These are phyloP conservation scores for Tubosaeta sp. DNA, from an alignment of 768 basidiomycete species.

Conservation along the genomic window DNA sequence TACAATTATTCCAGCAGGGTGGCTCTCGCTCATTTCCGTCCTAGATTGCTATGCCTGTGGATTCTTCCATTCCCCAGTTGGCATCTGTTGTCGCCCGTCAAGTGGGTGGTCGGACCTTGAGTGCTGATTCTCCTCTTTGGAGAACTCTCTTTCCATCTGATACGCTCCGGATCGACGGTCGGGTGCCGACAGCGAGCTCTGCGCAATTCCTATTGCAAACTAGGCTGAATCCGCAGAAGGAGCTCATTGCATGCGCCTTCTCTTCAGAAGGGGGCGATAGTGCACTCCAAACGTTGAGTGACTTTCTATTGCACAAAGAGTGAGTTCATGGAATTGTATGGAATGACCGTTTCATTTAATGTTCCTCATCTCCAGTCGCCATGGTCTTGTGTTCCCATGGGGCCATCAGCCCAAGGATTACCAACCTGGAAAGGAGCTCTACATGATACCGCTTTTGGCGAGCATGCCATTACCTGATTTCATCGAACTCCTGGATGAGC, in stretches of 20 bases:
- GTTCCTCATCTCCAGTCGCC: conserved; percentile 50
- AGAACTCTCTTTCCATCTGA: conserved; percentile 68
- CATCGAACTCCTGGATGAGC: conserved; percentile 75
- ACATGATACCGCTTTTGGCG: conserved; percentile 73
- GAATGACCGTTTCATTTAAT: conserved; percentile 10
- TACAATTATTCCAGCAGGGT: background rate
- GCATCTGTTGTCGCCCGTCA: conserved; percentile 69
- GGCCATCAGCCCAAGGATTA: conserved; percentile 67
- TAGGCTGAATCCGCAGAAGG: conserved; percentile 70
- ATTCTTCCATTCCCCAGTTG: conserved; percentile 64
- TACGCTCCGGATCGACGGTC: conserved; percentile 73
- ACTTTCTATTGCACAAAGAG: conserved; percentile 71
- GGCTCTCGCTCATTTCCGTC: conserved; percentile 15
- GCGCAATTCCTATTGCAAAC: conserved; percentile 75
- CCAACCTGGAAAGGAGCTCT: conserved; percentile 80
- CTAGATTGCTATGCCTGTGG: conserved; percentile 77
- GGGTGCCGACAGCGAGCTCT: conserved; percentile 74
- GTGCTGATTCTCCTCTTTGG: conserved; percentile 62
- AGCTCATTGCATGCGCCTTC: conserved; percentile 76
- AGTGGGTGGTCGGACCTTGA: conserved; percentile 67
- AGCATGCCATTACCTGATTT: conserved; percentile 74
- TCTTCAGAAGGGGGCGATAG: conserved; percentile 45
- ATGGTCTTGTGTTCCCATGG: conserved; percentile 87
- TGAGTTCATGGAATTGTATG: conserved; percentile 34
- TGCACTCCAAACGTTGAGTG: conserved; percentile 57